These are phyloP conservation scores for Marchantia polymorpha DNA, from an alignment of 225 moss, liverwort and hornwort species.

Conservation along the genomic window DNA sequence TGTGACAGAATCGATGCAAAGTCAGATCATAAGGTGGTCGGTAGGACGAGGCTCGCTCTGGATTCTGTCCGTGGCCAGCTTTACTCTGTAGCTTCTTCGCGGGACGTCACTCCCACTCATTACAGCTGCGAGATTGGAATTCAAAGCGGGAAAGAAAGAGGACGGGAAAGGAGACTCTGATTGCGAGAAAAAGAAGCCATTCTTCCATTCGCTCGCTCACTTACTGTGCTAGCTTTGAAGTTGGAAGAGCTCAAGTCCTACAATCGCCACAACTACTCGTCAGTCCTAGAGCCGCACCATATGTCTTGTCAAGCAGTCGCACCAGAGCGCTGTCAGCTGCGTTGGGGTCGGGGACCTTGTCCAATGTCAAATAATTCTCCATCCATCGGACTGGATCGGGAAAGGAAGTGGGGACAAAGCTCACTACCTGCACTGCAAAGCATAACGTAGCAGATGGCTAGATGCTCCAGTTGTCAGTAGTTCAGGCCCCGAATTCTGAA, in stretches of 20 bases:
- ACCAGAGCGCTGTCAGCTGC: background rate
- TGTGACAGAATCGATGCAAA: background rate
- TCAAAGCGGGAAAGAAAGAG: background rate
- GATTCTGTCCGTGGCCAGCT: background rate
- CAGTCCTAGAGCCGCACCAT: background rate
- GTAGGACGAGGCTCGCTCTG: background rate
- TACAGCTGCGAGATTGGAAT: background rate
- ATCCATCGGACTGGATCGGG: background rate
- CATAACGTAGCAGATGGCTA: background rate
- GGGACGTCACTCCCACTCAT: conserved; percentile 1
- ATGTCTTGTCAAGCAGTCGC: background rate
- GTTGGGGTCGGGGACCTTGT: background rate
- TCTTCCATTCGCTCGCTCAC: background rate
- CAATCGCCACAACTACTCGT: background rate
- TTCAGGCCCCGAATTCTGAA: background rate
- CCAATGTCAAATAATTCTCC: background rate
- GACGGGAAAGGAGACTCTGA: conserved; percentile 5
- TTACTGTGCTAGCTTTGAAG: background rate
- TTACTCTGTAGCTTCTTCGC: background rate
- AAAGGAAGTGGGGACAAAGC: background rate
- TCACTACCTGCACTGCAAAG: background rate
- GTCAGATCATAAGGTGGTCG: background rate
- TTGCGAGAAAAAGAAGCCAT: background rate
- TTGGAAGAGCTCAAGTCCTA: background rate
- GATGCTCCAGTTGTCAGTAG: background rate